Evolutionary conservation across 164 flowering plant genomes (phyloP).

Genomic region (Houttuynia cordata): DNA sequence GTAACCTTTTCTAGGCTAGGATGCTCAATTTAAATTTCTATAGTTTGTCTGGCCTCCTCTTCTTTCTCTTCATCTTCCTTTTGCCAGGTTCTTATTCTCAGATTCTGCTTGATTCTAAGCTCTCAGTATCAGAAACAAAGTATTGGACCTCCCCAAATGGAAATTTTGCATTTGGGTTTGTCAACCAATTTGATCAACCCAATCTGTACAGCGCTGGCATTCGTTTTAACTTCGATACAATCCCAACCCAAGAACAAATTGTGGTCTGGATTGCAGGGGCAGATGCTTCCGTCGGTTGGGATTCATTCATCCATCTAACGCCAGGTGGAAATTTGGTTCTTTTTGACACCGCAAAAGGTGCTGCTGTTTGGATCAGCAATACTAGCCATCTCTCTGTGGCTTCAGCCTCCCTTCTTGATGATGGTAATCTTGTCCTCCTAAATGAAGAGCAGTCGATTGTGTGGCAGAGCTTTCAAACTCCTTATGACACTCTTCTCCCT

Average conservation of each 20-base stretch:
- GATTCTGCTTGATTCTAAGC: slow-evolving; percentile 43
- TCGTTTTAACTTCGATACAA: slow-evolving; percentile 35
- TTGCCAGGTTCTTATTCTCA: slow-evolving; percentile 20
- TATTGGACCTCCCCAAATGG: slow-evolving; percentile 59
- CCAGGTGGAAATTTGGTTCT: slow-evolving; percentile 41
- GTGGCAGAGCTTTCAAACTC: slow-evolving; percentile 65
- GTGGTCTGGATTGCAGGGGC: slow-evolving; percentile 68
- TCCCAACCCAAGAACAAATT: slow-evolving; percentile 27
- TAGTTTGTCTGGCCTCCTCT: background rate
- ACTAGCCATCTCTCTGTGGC: slow-evolving; percentile 33
- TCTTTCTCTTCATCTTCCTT: slow-evolving; percentile 5
- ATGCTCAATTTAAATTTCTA: slow-evolving; percentile 15
- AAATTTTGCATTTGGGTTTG: slow-evolving; percentile 58
- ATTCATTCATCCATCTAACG: slow-evolving; percentile 41
- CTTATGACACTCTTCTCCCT: slow-evolving; percentile 58
- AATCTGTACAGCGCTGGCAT: slow-evolving; percentile 41
- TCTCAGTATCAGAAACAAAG: slow-evolving; percentile 29
- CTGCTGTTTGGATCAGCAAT: slow-evolving; percentile 40
- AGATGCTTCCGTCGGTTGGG: slow-evolving; percentile 26
- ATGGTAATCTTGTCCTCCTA: slow-evolving; percentile 56
- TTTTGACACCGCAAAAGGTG: slow-evolving; percentile 31
- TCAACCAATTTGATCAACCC: slow-evolving; percentile 26
- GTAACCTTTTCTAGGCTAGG: slow-evolving; percentile 8
- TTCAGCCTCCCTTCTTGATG: slow-evolving; percentile 41
- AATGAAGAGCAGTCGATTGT: slow-evolving; percentile 20